Evolutionary conservation across 345 rosid species (phyloP), one percentile per base, ranked within the genome.

Genomic region (Theobroma cacao): DNA sequence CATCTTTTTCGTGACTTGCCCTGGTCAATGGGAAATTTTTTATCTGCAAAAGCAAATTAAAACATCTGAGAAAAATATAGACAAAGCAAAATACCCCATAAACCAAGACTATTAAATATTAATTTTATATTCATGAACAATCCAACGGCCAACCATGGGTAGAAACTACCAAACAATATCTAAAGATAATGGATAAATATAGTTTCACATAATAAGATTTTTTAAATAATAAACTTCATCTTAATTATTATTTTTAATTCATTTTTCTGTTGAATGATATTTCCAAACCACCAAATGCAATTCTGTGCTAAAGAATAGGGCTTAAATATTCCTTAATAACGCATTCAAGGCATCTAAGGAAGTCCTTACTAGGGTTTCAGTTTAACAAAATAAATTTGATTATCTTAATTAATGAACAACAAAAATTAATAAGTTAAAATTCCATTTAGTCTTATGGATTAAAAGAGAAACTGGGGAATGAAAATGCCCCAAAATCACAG

Each of bases 1-100:
- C 98, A 85, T 92, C 98, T 85, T 90, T 96, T 78, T 89, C 91
- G 71, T 86, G 77, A 68, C 84, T 91, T 72, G 59, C 80, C 73
- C 82, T 89, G 70, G 94, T 86, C 91, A 94, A 84, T 33, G 80
- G 84, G 70, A 84, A 82, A 78, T 90, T 96, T 78, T 84, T 89
- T 40, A 85, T 82, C 99, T 92, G 53, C 76, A 86, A 28, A 65
- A 72, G 72, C 45, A 79, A 73, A 53, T 14, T 40, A 36, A 59
- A 67, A 75, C 22, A 45, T 48, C 41, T 63, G 72, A 69, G 22
- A 65, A 59, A 59, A 14, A 40, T 58, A 48, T 47, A 26, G 22
- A 30, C 30, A 31, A 36, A 66, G 18, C 4, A 62, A 43, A 45
- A 53, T 60, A 56, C 22, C 52, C 2, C 47, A 36, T 14, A 72